These are phyloP conservation scores for Prunus yedoensis DNA, from an alignment of 331 rosid genomes.

Conservation along the genomic window DNA sequence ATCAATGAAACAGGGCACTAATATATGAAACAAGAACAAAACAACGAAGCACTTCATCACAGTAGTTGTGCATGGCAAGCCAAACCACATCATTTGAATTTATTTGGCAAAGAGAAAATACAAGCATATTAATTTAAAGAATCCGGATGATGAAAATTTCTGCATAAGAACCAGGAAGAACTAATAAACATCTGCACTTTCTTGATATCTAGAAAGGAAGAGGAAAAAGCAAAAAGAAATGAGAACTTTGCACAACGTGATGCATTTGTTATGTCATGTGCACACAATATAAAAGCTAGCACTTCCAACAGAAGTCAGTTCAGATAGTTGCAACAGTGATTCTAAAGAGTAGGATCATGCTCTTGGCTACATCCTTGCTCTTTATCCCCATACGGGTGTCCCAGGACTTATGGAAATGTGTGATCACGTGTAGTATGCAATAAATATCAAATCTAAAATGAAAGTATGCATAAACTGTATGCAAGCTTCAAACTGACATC, in stretches of 20 bases:
- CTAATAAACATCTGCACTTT: neutral
- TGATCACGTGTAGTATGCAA: neutral
- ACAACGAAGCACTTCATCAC: neutral
- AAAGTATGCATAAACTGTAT: neutral
- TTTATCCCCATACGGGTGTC: neutral
- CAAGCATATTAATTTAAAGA: constrained; percentile 17
- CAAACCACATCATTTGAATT: constrained; percentile 12
- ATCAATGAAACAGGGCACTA: constrained; percentile 17
- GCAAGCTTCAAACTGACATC: neutral
- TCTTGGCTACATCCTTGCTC: constrained; percentile 1
- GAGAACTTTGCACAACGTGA: neutral
- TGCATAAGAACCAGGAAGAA: neutral
- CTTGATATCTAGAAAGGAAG: neutral
- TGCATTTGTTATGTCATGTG: neutral
- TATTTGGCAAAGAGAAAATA: constrained; percentile 9
- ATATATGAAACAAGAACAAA: constrained; percentile 16
- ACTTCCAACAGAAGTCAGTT: neutral
- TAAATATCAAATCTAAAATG: neutral
- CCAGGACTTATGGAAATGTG: neutral
- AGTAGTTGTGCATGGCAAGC: constrained; percentile 11
- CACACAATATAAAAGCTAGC: neutral
- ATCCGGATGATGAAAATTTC: neutral
- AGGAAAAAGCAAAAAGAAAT: neutral
- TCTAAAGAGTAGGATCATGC: neutral
- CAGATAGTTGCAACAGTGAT: neutral